Conservation (phyloP, 163 green algal species). For the Picocystis sp. region DNA sequence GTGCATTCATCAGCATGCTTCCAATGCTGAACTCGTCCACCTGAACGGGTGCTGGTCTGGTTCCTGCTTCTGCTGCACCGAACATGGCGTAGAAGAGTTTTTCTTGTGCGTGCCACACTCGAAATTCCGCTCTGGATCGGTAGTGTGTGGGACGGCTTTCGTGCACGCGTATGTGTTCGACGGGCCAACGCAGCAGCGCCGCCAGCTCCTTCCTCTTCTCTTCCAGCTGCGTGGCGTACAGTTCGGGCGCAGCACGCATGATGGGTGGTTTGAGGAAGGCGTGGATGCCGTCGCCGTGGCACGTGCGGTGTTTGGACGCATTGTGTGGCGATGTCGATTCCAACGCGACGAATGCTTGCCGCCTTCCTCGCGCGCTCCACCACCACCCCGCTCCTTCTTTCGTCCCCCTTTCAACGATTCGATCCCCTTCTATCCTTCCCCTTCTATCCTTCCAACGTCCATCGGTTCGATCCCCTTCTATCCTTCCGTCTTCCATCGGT, state of each 20-base stretch:
- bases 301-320: no score
- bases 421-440: no score
- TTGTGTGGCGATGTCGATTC: no score
- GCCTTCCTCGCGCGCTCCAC: no score
- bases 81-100: slow-evolving; percentile 44
- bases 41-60: slow-evolving; percentile 14
- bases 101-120: slow-evolving; percentile 38
- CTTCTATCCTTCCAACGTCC: no score
- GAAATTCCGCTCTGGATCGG: slow-evolving; percentile 33
- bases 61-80: slow-evolving; percentile 5
- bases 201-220: slow-evolving; percentile 6
- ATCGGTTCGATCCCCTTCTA: no score
- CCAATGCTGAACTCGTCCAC: slow-evolving; percentile 52
- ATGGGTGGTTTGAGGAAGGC: no score
- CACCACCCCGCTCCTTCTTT: no score
- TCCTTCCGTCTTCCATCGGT: no score
- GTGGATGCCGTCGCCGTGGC: no score
- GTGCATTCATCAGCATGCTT: slow-evolving; percentile 49
- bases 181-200: background rate
- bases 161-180: slow-evolving; percentile 6
- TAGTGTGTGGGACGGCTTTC: slow-evolving; percentile 3
- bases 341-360: no score
- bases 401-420: no score
- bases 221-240: slow-evolving; percentile 5
- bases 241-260: background rate